A percentile compares a stretch with the other conserved stretches of the same genome.
Conservation (phyloP, 371 early-diverging fungal genomes). For the Catenaria anguillulae region DNA sequence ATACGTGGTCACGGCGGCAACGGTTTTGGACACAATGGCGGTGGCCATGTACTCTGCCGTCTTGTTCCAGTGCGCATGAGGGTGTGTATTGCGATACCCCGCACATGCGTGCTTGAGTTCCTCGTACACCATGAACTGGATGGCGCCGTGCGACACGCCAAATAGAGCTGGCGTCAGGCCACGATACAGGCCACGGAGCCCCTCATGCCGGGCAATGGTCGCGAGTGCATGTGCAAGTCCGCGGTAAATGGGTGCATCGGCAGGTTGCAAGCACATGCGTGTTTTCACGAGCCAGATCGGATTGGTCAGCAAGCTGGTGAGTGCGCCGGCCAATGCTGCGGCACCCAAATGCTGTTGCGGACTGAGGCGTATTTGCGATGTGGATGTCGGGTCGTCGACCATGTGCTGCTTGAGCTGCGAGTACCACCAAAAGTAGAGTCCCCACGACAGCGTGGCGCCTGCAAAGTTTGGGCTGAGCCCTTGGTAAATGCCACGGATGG, state of each 20-base stretch:
- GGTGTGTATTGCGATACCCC: constrained; percentile 4
- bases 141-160: constrained; percentile 83
- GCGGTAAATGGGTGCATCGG: constrained; percentile 51
- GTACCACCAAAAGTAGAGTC: constrained; percentile 85
- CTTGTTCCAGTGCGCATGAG: constrained; percentile 34
- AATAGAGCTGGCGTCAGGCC: constrained; percentile 79
- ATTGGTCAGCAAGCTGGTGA: constrained; percentile 70
- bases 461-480: constrained; percentile 80
- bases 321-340: constrained; percentile 60
- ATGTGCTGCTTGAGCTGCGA: constrained; percentile 7
- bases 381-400: not conserved
- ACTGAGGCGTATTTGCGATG: constrained; percentile 12
- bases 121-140: constrained; percentile 94
- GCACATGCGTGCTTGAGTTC: constrained; percentile 54
- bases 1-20: constrained; percentile 77
- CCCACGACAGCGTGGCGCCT: constrained; percentile 88
- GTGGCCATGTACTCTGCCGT: constrained; percentile 75
- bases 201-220: constrained; percentile 54
- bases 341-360: constrained; percentile 62
- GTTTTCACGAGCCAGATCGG: constrained; percentile 93
- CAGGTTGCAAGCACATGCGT: constrained; percentile 61
- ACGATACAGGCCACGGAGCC: constrained; percentile 65
- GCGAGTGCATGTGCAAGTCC: constrained; percentile 40
- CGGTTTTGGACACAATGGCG: constrained; percentile 73
- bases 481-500: constrained; percentile 65